phyloP scores from a whole-genome alignment of 495 filamentous ascomycete genomes.

The Immersiella caudata region DNA sequence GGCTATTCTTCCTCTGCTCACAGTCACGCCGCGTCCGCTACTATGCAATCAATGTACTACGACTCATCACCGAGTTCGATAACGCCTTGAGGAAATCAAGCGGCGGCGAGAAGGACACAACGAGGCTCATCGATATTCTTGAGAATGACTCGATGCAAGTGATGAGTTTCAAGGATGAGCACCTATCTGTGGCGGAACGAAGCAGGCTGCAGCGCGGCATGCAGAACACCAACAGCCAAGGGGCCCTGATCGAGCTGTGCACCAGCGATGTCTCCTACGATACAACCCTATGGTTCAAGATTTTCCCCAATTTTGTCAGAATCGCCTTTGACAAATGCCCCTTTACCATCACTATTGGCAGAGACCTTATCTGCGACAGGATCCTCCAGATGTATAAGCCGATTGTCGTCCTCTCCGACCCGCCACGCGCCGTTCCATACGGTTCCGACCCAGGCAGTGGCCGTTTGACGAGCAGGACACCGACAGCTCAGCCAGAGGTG shows the following conservation, averaged over 20 bases:
- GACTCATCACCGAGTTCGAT: constrained; percentile 93
- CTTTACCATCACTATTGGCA: constrained; percentile 82
- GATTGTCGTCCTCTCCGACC: constrained; percentile 77
- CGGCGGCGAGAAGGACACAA: constrained; percentile 57
- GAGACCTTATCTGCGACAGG: constrained; percentile 88
- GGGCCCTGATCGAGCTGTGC: constrained; percentile 89
- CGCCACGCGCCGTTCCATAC: constrained; percentile 62
- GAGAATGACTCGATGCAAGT: constrained; percentile 87
- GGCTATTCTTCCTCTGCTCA: constrained; percentile 97
- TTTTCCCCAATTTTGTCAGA: constrained; percentile 93
- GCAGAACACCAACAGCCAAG: constrained; percentile 78
- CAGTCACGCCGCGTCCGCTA: constrained; percentile 86
- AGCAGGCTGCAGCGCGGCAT: constrained; percentile 91
- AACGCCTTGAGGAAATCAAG: constrained; percentile 72
- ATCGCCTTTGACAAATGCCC: constrained; percentile 90
- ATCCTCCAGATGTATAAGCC: constrained; percentile 89
- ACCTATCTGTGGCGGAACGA: constrained; percentile 86
- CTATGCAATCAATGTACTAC: constrained; percentile 89
- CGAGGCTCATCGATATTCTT: constrained; percentile 84
- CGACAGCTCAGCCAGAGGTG: constrained; percentile 79
- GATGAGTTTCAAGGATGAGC: constrained; percentile 89
- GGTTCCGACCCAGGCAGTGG: constrained; percentile 48
- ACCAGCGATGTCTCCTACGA: constrained; percentile 95
- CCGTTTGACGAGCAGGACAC: constrained; percentile 55
- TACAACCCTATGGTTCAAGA: constrained; percentile 92